Percentiles rank a stretch among this genome's conserved stretches.
Evolutionary conservation across 2,329 filamentous ascomycete species (phyloP).

Genomic region (Zasmidium cellare): DNA sequence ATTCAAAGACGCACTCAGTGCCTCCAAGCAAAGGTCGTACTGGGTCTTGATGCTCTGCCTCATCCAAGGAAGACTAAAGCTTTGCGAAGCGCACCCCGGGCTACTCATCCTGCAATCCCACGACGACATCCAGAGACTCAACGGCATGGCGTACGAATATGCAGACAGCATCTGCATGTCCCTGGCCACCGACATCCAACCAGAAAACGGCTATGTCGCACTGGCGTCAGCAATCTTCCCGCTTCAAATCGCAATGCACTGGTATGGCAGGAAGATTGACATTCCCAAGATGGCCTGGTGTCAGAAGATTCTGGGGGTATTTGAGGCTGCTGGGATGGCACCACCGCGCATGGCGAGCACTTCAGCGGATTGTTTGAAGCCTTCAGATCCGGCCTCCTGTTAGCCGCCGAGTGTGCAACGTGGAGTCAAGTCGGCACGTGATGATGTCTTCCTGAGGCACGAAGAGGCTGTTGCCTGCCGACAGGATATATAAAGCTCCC

Average conservation of each 20-base stretch:
- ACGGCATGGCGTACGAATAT: background rate
- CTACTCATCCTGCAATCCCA: background rate
- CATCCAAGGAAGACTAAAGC: background rate
- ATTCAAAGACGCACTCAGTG: background rate
- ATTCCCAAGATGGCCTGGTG: background rate
- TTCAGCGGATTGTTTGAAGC: background rate
- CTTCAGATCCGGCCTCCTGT: too few relatives aligned
- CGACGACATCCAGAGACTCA: background rate
- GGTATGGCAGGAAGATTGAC: background rate
- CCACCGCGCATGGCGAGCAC: background rate
- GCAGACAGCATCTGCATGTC: slow-evolving; percentile 1
- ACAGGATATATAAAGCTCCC: too few relatives aligned
- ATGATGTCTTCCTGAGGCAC: too few relatives aligned
- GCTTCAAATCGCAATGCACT: background rate
- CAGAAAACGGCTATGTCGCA: background rate
- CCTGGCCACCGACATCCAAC: background rate
- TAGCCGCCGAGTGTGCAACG: background rate
- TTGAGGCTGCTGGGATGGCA: background rate
- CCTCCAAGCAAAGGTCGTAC: background rate
- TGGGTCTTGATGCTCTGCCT: background rate
- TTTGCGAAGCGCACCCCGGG: background rate
- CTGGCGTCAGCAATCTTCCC: background rate
- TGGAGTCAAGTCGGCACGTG: background rate
- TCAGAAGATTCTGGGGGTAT: background rate
- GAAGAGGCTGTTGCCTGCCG: too few relatives aligned